Conservation (phyloP, 2,329 filamentous ascomycete genomes). For the Keithomyces neogunnii region DNA sequence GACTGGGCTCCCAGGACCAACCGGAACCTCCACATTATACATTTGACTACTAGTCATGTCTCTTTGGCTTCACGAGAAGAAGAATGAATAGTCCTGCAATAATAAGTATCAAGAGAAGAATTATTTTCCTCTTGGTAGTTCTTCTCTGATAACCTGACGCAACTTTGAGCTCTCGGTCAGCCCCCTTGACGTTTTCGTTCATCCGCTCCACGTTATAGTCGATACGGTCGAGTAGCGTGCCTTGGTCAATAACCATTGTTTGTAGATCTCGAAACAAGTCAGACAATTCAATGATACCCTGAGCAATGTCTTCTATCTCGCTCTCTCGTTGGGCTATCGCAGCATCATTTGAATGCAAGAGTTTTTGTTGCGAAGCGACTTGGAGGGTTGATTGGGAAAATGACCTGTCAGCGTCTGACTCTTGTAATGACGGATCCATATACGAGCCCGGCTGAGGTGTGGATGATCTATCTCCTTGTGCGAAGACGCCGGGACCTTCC, state of each 20-base stretch:
- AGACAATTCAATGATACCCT: slow-evolving; percentile 93
- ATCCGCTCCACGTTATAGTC: slow-evolving; percentile 98
- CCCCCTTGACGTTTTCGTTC: slow-evolving; percentile 85
- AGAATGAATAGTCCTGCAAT: slow-evolving; percentile 83
- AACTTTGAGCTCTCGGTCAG: slow-evolving; percentile 84
- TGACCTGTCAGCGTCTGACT: slow-evolving; percentile 87
- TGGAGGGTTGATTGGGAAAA: slow-evolving; percentile 86
- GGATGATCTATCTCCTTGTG: slow-evolving; percentile 41
- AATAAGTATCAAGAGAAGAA: slow-evolving; percentile 76
- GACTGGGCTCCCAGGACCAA: background rate
- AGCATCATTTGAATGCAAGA: slow-evolving; percentile 67
- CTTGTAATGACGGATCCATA: slow-evolving; percentile 78
- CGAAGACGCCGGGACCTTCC: slow-evolving; percentile 46
- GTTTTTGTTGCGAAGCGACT: slow-evolving; percentile 61
- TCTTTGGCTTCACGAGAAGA: slow-evolving; percentile 70
- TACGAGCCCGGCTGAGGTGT: slow-evolving; percentile 50
- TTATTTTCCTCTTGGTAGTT: slow-evolving; percentile 85
- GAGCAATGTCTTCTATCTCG: slow-evolving; percentile 96
- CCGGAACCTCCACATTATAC: background rate
- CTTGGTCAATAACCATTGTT: slow-evolving; percentile 88
- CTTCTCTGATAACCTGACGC: slow-evolving; percentile 83
- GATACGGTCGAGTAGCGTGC: slow-evolving; percentile 84
- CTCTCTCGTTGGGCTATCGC: slow-evolving; percentile 86
- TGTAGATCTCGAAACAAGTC: slow-evolving; percentile 97
- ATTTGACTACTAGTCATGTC: slow-evolving; percentile 16